Conservation (phyloP, 208 protist species). For the Leishmania arabica region DNA sequence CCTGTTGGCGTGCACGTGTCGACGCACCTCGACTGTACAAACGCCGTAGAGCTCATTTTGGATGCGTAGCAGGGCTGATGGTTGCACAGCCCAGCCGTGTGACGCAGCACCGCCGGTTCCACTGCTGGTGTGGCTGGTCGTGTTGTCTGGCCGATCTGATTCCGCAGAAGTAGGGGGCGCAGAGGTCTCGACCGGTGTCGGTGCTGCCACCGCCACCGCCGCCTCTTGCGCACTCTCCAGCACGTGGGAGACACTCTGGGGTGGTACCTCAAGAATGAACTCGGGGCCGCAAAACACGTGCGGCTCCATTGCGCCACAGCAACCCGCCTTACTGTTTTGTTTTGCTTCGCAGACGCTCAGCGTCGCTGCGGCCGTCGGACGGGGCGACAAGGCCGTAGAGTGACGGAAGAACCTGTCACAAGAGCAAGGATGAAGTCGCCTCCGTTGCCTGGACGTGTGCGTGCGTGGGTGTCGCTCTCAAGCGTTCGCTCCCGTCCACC, state of each 20-base stretch:
- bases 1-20: conserved; percentile 42
- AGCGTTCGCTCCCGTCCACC: not conserved
- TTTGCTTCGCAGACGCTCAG: not conserved
- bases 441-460: not conserved
- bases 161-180: not conserved
- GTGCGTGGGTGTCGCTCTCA: not conserved
- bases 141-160: not conserved
- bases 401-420: not conserved
- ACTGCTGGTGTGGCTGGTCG: not conserved
- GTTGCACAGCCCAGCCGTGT: conserved; percentile 97
- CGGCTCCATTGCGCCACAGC: conserved; percentile 73
- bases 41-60: conserved; percentile 90
- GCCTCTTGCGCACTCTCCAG: conserved; percentile 95
- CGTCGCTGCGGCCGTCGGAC: not conserved
- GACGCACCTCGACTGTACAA: conserved; percentile 80
- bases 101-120: conserved; percentile 72
- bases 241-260: conserved; percentile 72
- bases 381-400: not conserved
- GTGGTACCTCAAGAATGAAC: conserved; percentile 96
- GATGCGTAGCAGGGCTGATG: conserved; percentile 85
- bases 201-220: conserved; percentile 48
- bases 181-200: not conserved
- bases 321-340: not conserved
- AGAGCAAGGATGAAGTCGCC: not conserved
- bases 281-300: conserved; percentile 97